Evolutionary conservation across 2,329 filamentous ascomycete species (phyloP), one percentile per base, ranked within the genome.

Genomic region (Celoporthe dispersa): DNA sequence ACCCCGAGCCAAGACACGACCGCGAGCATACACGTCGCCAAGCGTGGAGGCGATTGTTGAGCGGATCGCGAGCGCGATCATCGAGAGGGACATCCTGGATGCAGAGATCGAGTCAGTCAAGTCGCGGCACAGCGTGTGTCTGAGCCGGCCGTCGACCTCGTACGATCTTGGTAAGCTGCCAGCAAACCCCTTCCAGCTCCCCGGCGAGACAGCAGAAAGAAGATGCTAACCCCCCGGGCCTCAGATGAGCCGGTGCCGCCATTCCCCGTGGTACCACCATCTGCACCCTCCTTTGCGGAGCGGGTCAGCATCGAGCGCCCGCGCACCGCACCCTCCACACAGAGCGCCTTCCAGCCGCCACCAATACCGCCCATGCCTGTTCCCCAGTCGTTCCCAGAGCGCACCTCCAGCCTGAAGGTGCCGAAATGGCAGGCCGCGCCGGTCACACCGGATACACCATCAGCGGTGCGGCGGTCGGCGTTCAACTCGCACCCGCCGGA

Each of bases 91-190:
- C 68, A 81, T 80, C 68, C 78, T 89, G 59, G 84, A 91, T 77
- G 84, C 84, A 69, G 84, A 88, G 73, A 89, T 91, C 67, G 86
- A 91, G 66, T 84, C 86, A 65, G 81, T 87, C 31, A 84, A 89
- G 33, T 87, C 90, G 80, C 84, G 87, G 70, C 87, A 88, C 78
- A 90, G 86, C 77, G 78, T 89, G 44, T 90, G 88, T 72, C 73
- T 82, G 25, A 80, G 76, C 70, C 83, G 86, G 64, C 86, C 87
- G 41, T 85, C 85, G 57, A 88, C 85, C 53, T 79, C 83, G 28
- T 79, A 84, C 71, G 86, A 83, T 31, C 75, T 74, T 68, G 77
- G 79, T 80, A 70, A 72, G 78, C 75, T 19, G 64, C 64, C 68
- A 37, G n/a, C 44, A 48, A 5, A 37, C 35, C 11, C 4, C 59